Conservation (phyloP, 2,329 filamentous ascomycete species). For the Cladophialophora yegresii region DNA sequence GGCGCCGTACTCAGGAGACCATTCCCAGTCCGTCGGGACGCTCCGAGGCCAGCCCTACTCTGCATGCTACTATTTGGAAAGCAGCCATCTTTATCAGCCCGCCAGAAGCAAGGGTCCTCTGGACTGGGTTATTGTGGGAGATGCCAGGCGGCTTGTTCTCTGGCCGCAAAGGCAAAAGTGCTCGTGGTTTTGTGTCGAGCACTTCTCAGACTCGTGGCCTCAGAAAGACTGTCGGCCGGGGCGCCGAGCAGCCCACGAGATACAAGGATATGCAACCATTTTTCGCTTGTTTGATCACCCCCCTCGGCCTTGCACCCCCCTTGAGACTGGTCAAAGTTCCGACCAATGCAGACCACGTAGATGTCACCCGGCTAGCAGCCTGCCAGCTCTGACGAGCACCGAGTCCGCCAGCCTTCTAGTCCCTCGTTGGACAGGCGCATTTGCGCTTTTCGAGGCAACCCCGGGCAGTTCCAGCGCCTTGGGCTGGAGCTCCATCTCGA, state of each 20-base stretch:
- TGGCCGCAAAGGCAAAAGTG: neutral
- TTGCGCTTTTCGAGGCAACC: conserved; percentile 6
- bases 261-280: neutral
- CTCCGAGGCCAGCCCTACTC: conserved; percentile 1
- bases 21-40: neutral
- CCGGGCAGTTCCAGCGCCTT: neutral
- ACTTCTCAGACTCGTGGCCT: neutral
- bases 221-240: neutral
- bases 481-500: conserved; percentile 2
- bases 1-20: neutral
- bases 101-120: conserved; percentile 4
- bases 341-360: neutral
- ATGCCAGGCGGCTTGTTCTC: neutral
- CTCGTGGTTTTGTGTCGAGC: neutral
- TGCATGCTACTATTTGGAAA: conserved; percentile 7
- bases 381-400: conserved; percentile 3
- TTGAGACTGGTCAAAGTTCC: neutral
- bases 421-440: neutral
- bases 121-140: neutral
- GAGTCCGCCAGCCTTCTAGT: conserved; percentile 1
- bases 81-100: neutral
- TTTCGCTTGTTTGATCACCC: conserved; percentile 7
- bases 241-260: conserved; percentile 12
- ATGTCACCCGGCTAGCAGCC: conserved; percentile 4
- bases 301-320: neutral